Evolutionary conservation across 2,329 filamentous ascomycete species (phyloP).

Genomic region (Scortechinia acanthostroma): DNA sequence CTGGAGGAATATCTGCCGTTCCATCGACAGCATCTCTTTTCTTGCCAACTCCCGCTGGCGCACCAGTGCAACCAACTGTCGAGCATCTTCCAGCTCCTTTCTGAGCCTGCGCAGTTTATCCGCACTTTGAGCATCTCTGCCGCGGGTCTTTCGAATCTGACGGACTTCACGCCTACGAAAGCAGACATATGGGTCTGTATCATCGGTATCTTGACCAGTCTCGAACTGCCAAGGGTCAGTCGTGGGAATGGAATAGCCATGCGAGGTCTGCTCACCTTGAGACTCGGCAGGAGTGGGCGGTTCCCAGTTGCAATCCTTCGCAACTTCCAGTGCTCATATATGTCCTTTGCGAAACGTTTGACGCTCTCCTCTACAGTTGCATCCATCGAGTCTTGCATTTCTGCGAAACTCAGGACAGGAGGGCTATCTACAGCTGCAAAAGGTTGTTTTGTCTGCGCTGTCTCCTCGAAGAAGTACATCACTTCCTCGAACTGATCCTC

Average conservation of each 20-base stretch:
- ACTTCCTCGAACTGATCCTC: constrained; percentile 90
- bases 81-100: constrained; percentile 54
- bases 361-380: constrained; percentile 41
- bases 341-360: constrained; percentile 57
- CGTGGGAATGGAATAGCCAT: background rate
- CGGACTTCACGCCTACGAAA: constrained; percentile 92
- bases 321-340: constrained; percentile 85
- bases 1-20: constrained; percentile 51
- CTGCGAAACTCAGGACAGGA: constrained; percentile 69
- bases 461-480: constrained; percentile 92
- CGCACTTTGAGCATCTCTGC: constrained; percentile 78
- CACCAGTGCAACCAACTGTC: constrained; percentile 48
- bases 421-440: constrained; percentile 86
- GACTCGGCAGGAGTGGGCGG: constrained; percentile 70
- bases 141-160: constrained; percentile 88
- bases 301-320: constrained; percentile 64
- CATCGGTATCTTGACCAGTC: constrained; percentile 86
- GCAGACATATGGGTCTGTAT: constrained; percentile 94
- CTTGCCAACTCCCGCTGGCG: constrained; percentile 48
- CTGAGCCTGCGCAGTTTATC: constrained; percentile 60
- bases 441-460: constrained; percentile 74
- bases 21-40: constrained; percentile 44
- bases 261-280: constrained; percentile 1
- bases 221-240: constrained; percentile 72
- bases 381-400: constrained; percentile 57